Conservation (phyloP, 176 grass and related monocot species). For the Hyparrhenia diplandra region DNA sequence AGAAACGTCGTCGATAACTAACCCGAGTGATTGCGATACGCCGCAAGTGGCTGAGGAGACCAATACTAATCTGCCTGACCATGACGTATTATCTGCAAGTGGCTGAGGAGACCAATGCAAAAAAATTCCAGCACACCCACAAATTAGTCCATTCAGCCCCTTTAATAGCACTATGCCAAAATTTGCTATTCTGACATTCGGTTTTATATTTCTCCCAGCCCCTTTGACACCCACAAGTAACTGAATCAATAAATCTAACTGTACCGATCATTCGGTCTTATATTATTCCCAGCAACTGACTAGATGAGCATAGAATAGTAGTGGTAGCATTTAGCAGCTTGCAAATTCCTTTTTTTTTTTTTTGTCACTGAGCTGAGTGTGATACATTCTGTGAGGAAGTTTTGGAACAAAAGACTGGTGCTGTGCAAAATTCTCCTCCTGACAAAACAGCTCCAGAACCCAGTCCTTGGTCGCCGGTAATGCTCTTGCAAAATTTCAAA, state of each 20-base stretch:
- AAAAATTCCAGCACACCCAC: too few relatives aligned
- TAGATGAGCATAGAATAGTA: background rate
- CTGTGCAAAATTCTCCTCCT: conserved; percentile 85
- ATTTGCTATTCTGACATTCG: too few relatives aligned
- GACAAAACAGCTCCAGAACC: conserved; percentile 62
- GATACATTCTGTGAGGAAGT: conserved; percentile 50
- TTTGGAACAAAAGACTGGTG: conserved; percentile 68
- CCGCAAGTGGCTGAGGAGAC: too few relatives aligned
- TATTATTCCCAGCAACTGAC: background rate
- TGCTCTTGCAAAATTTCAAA: conserved; percentile 4
- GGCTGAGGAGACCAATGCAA: too few relatives aligned
- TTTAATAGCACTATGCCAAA: too few relatives aligned
- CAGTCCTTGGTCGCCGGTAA: conserved; percentile 95
- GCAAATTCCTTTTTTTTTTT: background rate
- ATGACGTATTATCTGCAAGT: too few relatives aligned
- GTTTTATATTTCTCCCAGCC: too few relatives aligned
- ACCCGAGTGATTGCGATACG: too few relatives aligned
- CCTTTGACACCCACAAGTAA: too few relatives aligned
- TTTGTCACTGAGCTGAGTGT: background rate
- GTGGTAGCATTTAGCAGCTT: background rate
- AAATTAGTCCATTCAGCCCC: too few relatives aligned
- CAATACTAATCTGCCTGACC: too few relatives aligned
- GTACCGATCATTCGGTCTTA: background rate
- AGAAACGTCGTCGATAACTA: too few relatives aligned
- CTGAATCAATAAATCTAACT: background rate